Conservation (phyloP, 163 green algal species). For the Chlamydomonas reinhardtii region DNA sequence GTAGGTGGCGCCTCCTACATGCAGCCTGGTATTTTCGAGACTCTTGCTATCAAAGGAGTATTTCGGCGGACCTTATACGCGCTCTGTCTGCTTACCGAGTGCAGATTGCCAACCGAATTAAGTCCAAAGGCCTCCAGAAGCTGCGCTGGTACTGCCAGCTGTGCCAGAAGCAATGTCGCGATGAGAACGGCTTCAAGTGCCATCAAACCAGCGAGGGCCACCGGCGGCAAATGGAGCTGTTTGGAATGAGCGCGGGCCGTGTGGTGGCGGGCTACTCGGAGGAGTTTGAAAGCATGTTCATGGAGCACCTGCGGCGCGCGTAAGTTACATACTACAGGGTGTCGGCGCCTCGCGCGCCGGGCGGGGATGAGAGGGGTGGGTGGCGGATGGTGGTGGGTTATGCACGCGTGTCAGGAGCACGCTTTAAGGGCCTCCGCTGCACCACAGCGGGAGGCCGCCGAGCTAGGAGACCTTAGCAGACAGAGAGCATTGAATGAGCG, state of each 20-base stretch:
- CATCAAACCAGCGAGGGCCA: slow-evolving; percentile 94
- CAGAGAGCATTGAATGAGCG: no score
- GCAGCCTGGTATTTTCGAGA: no score
- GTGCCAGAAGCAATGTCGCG: slow-evolving; percentile 98
- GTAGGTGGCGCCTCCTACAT: slow-evolving; percentile 48
- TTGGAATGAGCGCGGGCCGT: slow-evolving; percentile 87
- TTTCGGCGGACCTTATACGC: neutral
- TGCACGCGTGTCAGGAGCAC: no score
- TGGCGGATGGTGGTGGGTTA: no score
- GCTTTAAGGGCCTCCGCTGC: no score
- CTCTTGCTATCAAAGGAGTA: no score
- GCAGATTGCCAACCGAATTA: slow-evolving; percentile 96
- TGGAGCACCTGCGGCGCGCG: slow-evolving; percentile 78
- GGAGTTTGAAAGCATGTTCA: slow-evolving; percentile 81
- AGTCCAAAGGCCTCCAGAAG: slow-evolving; percentile 97
- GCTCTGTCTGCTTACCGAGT: neutral
- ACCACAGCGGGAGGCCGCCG: no score
- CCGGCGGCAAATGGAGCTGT: slow-evolving; percentile 95
- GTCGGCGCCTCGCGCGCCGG: no score
- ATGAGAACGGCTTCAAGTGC: slow-evolving; percentile 99
- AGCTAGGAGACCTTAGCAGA: no score
- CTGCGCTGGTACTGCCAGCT: slow-evolving; percentile 99
- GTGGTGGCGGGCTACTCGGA: slow-evolving; percentile 84
- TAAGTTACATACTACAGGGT: slow-evolving; percentile 53
- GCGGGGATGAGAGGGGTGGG: neutral